phyloP scores from a whole-genome alignment of 352 stramenopile species.

The Phytophthora aleatoria region DNA sequence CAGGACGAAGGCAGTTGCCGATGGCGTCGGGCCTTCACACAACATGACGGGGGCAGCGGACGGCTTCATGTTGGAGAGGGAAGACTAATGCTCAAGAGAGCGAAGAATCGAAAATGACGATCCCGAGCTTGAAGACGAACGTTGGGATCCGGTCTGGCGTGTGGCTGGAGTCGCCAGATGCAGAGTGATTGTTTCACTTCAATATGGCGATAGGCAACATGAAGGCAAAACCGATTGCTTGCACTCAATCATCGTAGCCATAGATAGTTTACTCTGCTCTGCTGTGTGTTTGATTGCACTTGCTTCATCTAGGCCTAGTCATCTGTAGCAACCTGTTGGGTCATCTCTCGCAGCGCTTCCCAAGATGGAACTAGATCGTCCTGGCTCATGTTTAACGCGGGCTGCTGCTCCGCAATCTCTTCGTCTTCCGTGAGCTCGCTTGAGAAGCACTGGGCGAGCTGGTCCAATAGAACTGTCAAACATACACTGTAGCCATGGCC shows the following conservation, averaged over 20 bases:
- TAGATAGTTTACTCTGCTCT: background rate
- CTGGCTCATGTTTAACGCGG: too few species aligned
- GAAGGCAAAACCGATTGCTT: too few species aligned
- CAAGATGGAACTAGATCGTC: too few species aligned
- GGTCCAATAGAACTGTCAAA: too few species aligned
- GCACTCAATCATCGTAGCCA: too few species aligned
- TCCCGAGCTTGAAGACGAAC: background rate
- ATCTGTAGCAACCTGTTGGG: background rate
- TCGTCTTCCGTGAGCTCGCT: too few species aligned
- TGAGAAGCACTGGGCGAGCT: too few species aligned
- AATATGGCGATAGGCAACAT: background rate
- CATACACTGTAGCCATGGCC: background rate
- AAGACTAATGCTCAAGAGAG: background rate
- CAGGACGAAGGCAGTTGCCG: slow-evolving; percentile 3
- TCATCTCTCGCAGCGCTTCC: background rate
- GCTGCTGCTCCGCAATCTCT: too few species aligned
- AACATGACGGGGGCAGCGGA: background rate
- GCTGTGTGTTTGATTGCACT: too few species aligned
- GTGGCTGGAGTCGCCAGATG: background rate
- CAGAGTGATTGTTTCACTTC: slow-evolving; percentile 7
- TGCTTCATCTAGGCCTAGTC: too few species aligned
- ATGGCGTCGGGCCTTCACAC: background rate
- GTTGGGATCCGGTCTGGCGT: background rate
- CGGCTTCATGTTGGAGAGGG: background rate
- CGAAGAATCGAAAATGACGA: background rate